These are phyloP conservation scores for Kluyveromyces nonfermentans DNA, from an alignment of 805 yeast species.

Conservation along the genomic window DNA sequence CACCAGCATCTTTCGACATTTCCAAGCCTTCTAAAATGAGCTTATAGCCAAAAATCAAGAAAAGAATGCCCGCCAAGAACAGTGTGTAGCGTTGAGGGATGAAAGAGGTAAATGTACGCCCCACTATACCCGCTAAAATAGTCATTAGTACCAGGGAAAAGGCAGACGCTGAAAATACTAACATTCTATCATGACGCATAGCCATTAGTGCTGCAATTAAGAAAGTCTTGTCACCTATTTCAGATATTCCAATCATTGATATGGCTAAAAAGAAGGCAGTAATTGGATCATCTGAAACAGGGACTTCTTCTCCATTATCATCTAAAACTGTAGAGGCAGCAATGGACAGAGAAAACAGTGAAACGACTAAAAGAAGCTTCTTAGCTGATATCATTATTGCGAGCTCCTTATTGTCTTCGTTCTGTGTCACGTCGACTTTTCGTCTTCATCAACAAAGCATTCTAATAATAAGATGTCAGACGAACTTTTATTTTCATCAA, in stretches of 20 bases:
- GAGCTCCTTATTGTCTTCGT: background rate
- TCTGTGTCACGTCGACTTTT: background rate
- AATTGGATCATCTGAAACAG: conserved; percentile 10
- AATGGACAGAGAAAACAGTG: background rate
- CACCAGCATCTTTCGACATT: conserved; percentile 78
- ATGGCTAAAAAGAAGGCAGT: conserved; percentile 66
- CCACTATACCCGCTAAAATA: conserved; percentile 78
- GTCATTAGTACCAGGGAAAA: conserved; percentile 86
- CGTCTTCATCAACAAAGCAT: background rate
- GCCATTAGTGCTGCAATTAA: conserved; percentile 97
- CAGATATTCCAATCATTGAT: conserved; percentile 90
- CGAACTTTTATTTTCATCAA: background rate
- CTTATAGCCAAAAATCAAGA: conserved; percentile 72
- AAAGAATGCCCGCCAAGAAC: conserved; percentile 69
- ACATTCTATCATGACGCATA: conserved; percentile 75
- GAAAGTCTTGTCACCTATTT: conserved; percentile 95
- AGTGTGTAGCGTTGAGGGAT: conserved; percentile 75
- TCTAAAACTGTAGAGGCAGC: conserved; percentile 7
- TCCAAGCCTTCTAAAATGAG: conserved; percentile 71
- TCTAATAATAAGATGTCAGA: background rate
- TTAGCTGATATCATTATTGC: background rate
- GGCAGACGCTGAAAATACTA: conserved; percentile 86
- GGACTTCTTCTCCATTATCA: conserved; percentile 4
- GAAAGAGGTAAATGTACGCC: conserved; percentile 81
- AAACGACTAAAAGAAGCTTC: background rate